Conservation (phyloP, 495 filamentous ascomycete genomes). For the Neurospora terricola region DNA sequence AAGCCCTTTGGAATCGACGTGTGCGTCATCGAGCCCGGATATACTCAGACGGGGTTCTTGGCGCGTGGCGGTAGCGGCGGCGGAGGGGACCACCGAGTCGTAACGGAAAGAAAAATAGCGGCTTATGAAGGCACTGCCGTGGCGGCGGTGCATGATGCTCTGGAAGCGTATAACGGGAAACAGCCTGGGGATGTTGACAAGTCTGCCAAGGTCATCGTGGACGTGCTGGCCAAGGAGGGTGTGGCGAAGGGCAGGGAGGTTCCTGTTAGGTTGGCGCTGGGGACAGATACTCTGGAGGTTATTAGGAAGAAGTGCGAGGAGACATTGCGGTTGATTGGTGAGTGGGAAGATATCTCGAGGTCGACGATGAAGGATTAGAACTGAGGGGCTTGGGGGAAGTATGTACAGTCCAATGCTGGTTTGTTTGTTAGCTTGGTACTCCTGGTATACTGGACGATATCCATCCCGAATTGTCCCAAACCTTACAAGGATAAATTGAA, state of each 20-base stretch:
- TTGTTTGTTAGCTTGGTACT: too few relatives aligned
- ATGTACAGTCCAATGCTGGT: neutral
- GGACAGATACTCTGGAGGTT: slow-evolving; percentile 20
- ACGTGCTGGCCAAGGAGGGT: slow-evolving; percentile 32
- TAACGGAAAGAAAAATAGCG: slow-evolving; percentile 19
- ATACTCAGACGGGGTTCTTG: slow-evolving; percentile 29
- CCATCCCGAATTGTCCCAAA: too few relatives aligned
- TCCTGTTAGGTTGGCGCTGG: slow-evolving; percentile 23
- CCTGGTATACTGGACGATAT: too few relatives aligned
- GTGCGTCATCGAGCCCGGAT: slow-evolving; percentile 39
- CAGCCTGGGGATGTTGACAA: slow-evolving; percentile 38
- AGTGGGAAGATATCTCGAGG: slow-evolving; percentile 25
- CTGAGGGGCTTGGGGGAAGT: neutral
- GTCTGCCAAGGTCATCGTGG: slow-evolving; percentile 34
- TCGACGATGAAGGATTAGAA: slow-evolving; percentile 1
- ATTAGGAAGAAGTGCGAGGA: slow-evolving; percentile 21
- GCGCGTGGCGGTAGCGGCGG: neutral
- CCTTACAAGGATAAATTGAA: too few relatives aligned
- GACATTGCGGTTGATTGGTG: slow-evolving; percentile 22
- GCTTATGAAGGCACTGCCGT: slow-evolving; percentile 21
- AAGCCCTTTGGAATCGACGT: slow-evolving; percentile 34
- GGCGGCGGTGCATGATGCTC: slow-evolving; percentile 7
- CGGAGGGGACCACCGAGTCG: slow-evolving; percentile 12
- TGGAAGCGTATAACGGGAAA: slow-evolving; percentile 18
- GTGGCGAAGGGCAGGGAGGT: slow-evolving; percentile 24